Evolutionary conservation across 2,329 filamentous ascomycete species (phyloP), one percentile per base, ranked within the genome.

Genomic region (Rasamsonia emersonii): DNA sequence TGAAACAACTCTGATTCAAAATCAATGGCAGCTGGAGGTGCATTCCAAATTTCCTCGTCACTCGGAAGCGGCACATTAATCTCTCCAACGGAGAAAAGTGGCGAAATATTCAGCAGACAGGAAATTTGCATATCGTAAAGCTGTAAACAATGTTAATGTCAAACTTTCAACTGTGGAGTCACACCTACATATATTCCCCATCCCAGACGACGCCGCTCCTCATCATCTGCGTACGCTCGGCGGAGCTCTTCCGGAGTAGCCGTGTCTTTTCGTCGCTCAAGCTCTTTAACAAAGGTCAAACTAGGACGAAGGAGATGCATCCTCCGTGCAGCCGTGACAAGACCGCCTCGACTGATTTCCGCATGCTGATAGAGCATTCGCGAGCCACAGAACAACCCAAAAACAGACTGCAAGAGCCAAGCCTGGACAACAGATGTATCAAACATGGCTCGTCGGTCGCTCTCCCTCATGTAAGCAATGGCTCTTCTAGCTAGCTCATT

Each of bases 81-180:
- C 14, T 39, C 37, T 9, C 35, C 26, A 14, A 39, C 26, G 4
- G 37, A 37, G 27, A 39, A 37, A 5, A 32, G 23, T 11, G 37
- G 37, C 10, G 37, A 30, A 11, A 39, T 39, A 28, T 39, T 39
- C 26, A 39, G 30, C 18, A 39, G 29, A 6, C 23, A 26, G 17
- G 34, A 39, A 24, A 39, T 39, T 24, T 39, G 37, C 37, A 39
- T 39, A 29, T 39, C 37, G 33, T 39, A 39, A 32, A 39, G 37
- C 37, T 39, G 18, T 25, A 30, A 11, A 10, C 15, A 23, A 15
- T 17, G 24, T 17, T 19, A 18, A 11, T 35, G 9, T 23, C 20
- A 10, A 11, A 13, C 5, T 21, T 17, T 13, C 14, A 8, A 33
- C 11, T 15, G 11, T 5, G 24, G 18, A 15, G 18, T 28, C 9